These are phyloP conservation scores for Xylaria multiplex DNA, from an alignment of 2,329 filamentous ascomycete genomes.

Conservation along the genomic window DNA sequence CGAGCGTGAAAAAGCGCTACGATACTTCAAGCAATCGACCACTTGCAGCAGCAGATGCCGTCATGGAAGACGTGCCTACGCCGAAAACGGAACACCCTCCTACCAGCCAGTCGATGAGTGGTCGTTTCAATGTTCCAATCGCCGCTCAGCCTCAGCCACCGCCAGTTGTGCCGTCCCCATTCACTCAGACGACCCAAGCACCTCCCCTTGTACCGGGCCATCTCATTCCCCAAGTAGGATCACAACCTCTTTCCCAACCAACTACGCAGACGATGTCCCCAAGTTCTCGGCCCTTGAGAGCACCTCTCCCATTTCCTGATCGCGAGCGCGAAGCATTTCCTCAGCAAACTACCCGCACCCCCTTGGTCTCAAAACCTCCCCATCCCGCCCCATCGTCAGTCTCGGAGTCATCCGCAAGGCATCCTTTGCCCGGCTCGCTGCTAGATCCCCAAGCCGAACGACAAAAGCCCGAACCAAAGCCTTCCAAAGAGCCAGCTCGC, in stretches of 20 bases:
- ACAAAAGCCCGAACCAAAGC: conserved; percentile 48
- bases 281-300: conserved; percentile 54
- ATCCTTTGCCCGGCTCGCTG: conserved; percentile 47
- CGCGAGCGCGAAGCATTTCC: conserved; percentile 51
- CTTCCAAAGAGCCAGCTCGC: conserved; percentile 48
- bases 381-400: conserved; percentile 44
- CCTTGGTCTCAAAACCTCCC: conserved; percentile 46
- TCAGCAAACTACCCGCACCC: conserved; percentile 48
- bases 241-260: conserved; percentile 53
- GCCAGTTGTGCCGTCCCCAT: conserved; percentile 44
- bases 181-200: conserved; percentile 45
- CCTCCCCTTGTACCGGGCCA: conserved; percentile 44
- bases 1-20: conserved; percentile 61
- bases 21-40: conserved; percentile 59
- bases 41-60: conserved; percentile 61
- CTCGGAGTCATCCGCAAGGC: conserved; percentile 46
- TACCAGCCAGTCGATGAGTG: conserved; percentile 52
- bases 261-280: conserved; percentile 61
- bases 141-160: conserved; percentile 54
- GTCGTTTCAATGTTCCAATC: conserved; percentile 59
- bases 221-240: conserved; percentile 42
- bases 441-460: conserved; percentile 48
- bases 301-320: conserved; percentile 60
- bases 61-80: conserved; percentile 56
- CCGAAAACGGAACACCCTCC: conserved; percentile 58